Evolutionary conservation across 257 asterid species (phyloP).

Genomic region (Orobanche coerulescens): DNA sequence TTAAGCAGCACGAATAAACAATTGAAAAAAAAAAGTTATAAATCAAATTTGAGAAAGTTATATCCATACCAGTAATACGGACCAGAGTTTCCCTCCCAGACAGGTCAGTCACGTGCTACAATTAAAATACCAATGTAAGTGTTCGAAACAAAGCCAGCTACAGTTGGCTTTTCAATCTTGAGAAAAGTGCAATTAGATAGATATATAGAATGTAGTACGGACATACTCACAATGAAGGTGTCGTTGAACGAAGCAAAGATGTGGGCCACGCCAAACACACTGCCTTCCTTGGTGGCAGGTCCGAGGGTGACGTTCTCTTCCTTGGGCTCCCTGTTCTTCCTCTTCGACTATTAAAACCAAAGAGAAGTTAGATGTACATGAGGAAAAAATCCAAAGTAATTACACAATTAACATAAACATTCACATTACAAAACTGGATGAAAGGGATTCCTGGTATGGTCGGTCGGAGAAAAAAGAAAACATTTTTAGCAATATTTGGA

Average conservation of each 20-base stretch:
- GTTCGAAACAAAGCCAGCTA: neutral
- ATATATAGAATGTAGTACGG: neutral
- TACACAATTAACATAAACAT: neutral
- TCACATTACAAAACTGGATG: too few relatives aligned
- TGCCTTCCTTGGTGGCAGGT: constrained; percentile 66
- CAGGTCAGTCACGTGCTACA: constrained; percentile 91
- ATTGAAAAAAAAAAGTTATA: neutral
- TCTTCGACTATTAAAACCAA: constrained; percentile 44
- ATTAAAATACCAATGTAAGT: neutral
- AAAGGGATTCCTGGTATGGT: too few relatives aligned
- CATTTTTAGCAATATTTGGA: too few relatives aligned
- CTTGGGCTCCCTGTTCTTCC: constrained; percentile 77
- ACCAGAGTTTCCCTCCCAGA: constrained; percentile 93
- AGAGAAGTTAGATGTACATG: neutral
- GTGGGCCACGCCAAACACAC: constrained; percentile 84
- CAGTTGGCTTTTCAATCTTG: neutral
- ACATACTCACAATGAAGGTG: constrained; percentile 63
- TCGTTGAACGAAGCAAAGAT: constrained; percentile 90
- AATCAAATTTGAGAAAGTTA: neutral
- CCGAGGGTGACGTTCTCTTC: constrained; percentile 80
- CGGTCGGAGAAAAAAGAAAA: too few relatives aligned
- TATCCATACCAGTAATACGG: constrained; percentile 63
- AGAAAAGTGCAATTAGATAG: neutral
- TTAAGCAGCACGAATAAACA: neutral
- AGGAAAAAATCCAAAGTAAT: neutral